Evolutionary conservation across 441 rosid species (phyloP).

Genomic region (Adansonia rubrostipa): DNA sequence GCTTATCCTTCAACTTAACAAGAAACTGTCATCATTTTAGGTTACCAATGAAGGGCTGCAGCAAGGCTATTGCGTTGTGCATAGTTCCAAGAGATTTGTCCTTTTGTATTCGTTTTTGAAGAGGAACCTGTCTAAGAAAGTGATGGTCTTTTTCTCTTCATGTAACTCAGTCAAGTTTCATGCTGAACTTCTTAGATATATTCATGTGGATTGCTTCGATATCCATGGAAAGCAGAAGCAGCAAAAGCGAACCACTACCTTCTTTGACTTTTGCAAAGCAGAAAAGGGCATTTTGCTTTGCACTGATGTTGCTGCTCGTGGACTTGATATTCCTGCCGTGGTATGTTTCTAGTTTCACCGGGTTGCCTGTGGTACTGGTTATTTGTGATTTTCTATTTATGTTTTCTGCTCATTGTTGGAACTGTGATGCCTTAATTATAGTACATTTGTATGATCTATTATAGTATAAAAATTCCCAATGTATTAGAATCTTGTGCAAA

Average conservation of each 20-base stretch:
- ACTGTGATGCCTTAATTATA: neutral
- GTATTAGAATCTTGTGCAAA: neutral
- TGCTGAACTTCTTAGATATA: constrained; percentile 79
- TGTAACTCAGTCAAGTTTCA: constrained; percentile 94
- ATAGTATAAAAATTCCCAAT: neutral
- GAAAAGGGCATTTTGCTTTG: constrained; percentile 91
- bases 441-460: neutral
- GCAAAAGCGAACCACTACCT: constrained; percentile 87
- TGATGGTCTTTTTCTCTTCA: constrained; percentile 98
- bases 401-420: constrained; percentile 14
- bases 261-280: constrained; percentile 89
- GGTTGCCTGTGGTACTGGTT: neutral
- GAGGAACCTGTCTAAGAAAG: constrained; percentile 87
- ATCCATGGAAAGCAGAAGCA: constrained; percentile 97
- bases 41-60: constrained; percentile 95
- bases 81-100: constrained; percentile 80
- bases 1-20: constrained; percentile 18
- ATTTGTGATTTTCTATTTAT: neutral
- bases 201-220: constrained; percentile 74
- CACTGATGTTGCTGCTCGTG: constrained; percentile 99
- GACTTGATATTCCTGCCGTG: constrained; percentile 99
- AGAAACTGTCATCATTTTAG: constrained; percentile 44
- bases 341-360: constrained; percentile 42
- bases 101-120: constrained; percentile 89
- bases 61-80: constrained; percentile 93